Conservation (phyloP, 139 green algal species). For the Gonium pectorale region DNA sequence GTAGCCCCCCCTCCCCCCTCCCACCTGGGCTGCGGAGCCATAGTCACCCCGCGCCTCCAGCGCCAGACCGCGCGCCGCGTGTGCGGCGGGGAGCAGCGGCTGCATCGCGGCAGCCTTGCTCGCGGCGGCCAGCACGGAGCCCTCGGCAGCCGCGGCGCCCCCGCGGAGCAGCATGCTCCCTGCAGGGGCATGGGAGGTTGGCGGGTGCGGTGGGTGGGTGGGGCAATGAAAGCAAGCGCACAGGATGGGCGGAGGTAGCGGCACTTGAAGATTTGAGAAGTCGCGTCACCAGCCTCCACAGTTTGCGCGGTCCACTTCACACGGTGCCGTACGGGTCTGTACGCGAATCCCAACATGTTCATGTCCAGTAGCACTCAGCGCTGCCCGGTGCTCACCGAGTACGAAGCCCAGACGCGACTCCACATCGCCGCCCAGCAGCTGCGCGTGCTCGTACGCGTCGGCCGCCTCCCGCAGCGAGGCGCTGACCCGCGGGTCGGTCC, state of each 20-base stretch:
- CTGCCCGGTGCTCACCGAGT: not conserved
- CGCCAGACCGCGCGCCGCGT: constrained; percentile 63
- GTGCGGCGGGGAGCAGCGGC: constrained; percentile 71
- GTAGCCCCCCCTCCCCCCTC: too few species aligned
- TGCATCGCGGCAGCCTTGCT: constrained; percentile 58
- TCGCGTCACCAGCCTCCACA: too few species aligned
- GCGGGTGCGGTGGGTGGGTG: too few species aligned
- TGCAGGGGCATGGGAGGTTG: too few species aligned
- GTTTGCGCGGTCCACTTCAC: too few species aligned
- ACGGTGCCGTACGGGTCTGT: too few species aligned
- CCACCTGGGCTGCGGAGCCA: constrained; percentile 34
- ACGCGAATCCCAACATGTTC: too few species aligned
- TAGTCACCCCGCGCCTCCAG: constrained; percentile 63
- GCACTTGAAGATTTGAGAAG: too few species aligned
- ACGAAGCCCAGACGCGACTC: constrained; percentile 49
- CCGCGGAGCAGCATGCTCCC: too few species aligned
- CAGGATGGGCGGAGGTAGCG: too few species aligned
- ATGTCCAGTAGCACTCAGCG: not conserved
- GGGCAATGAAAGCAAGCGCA: too few species aligned
- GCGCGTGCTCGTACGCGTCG: constrained; percentile 63
- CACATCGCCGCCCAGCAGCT: constrained; percentile 57
- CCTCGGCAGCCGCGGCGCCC: constrained; percentile 17
- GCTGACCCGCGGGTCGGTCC: not conserved
- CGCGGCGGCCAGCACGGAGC: constrained; percentile 58
- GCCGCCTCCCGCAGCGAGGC: constrained; percentile 17